Conservation (phyloP, 148 eudicot species). For the Amaranthus hypochondriacus region DNA sequence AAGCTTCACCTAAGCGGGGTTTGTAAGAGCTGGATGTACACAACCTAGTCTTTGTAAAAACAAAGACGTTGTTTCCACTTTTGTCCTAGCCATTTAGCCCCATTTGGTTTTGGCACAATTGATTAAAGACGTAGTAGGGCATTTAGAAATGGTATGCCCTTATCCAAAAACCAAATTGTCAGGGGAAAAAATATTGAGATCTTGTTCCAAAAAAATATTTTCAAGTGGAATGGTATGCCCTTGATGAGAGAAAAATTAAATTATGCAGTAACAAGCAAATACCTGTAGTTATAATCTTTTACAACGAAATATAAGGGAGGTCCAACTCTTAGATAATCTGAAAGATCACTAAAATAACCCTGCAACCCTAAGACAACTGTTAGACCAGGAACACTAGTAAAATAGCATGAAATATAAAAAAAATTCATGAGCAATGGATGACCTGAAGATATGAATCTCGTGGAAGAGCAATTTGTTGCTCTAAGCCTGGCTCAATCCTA, state of each 20-base stretch:
- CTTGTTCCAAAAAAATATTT: background rate
- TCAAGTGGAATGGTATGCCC: constrained; percentile 4
- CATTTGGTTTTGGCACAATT: too few relatives aligned
- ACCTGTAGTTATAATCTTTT: constrained; percentile 71
- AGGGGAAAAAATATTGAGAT: too few relatives aligned
- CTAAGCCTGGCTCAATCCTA: constrained; percentile 57
- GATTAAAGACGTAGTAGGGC: too few relatives aligned
- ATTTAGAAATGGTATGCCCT: too few relatives aligned
- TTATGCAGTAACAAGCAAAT: background rate
- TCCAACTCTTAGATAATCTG: constrained; percentile 63
- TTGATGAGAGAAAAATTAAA: background rate
- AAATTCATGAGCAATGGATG: constrained; percentile 9
- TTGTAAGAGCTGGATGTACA: too few relatives aligned
- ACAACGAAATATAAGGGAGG: constrained; percentile 72
- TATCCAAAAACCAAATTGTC: too few relatives aligned
- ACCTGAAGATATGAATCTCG: constrained; percentile 75
- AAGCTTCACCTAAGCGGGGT: too few relatives aligned
- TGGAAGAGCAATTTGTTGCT: constrained; percentile 65
- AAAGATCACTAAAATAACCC: constrained; percentile 55
- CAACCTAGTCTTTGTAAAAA: too few relatives aligned
- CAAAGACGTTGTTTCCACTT: too few relatives aligned
- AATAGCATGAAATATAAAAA: constrained; percentile 3
- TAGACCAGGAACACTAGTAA: constrained; percentile 3
- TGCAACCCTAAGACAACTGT: constrained; percentile 24
- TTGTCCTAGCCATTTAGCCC: too few relatives aligned